These are phyloP conservation scores for Orbilia brochopaga DNA, from an alignment of 2,329 filamentous ascomycete species.

Conservation along the genomic window DNA sequence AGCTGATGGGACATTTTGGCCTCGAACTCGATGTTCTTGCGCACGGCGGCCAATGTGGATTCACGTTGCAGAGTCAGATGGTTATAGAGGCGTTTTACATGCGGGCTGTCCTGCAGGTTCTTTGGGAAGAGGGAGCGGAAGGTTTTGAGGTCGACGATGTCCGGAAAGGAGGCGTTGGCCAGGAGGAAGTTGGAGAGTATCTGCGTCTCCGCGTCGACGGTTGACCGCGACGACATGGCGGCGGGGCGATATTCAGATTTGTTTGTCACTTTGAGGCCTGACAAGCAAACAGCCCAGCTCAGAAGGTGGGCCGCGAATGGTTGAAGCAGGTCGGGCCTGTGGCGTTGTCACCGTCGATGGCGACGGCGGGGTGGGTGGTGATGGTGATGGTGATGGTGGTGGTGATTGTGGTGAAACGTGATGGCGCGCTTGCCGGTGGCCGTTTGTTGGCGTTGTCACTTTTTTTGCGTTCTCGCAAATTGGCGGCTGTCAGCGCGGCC, in stretches of 20 bases:
- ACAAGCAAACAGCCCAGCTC: no score
- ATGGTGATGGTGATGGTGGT: neutral
- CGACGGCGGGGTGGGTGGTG: neutral
- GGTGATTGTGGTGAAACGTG: neutral
- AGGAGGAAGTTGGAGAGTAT: constrained; percentile 81
- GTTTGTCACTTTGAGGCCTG: neutral
- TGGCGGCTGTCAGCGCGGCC: no score
- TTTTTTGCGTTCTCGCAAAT: no score
- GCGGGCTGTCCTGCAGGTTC: constrained; percentile 68
- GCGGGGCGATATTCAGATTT: neutral
- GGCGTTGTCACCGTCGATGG: neutral
- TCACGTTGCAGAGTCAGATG: constrained; percentile 78
- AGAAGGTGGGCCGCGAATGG: no score
- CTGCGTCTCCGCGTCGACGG: constrained; percentile 65
- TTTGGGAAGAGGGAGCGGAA: constrained; percentile 80
- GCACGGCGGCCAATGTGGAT: constrained; percentile 67
- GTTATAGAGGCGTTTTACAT: constrained; percentile 74
- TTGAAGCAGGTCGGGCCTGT: no score
- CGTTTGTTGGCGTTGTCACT: neutral
- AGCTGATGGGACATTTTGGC: constrained; percentile 65
- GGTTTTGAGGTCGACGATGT: constrained; percentile 73
- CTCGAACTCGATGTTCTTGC: constrained; percentile 70
- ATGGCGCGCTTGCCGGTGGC: neutral
- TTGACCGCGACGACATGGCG: constrained; percentile 71
- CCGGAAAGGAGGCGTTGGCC: constrained; percentile 74